These are phyloP conservation scores for Bruguiera gymnorhiza DNA, from an alignment of 345 rosid species.

Conservation along the genomic window DNA sequence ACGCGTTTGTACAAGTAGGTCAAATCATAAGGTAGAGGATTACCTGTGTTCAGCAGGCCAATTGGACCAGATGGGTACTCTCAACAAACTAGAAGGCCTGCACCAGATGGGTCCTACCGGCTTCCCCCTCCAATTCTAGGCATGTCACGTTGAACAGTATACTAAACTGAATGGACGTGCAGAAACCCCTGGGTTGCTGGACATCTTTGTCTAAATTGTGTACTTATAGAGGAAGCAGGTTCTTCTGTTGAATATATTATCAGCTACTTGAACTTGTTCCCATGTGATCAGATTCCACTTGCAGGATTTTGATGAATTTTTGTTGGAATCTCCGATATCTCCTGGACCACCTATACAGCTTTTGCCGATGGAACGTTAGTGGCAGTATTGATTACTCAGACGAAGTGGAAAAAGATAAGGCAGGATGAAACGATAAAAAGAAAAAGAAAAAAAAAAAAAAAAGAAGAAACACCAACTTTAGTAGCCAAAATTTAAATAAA, in stretches of 20 bases:
- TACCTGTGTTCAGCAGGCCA: conserved; percentile 6
- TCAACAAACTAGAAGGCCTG: conserved; percentile 16
- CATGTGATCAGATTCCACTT: conserved; percentile 17
- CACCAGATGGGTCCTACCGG: neutral
- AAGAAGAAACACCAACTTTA: conserved; percentile 3
- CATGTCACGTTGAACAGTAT: no score
- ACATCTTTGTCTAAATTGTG: neutral
- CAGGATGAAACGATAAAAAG: neutral
- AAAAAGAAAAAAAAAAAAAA: neutral
- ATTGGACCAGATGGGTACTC: neutral
- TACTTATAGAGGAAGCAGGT: conserved; percentile 1
- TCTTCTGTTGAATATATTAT: neutral
- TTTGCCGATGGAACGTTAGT: conserved; percentile 4
- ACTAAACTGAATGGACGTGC: no score
- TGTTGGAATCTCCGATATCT: conserved; percentile 10
- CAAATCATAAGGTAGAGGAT: no score
- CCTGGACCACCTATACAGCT: conserved; percentile 3
- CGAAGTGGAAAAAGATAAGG: neutral
- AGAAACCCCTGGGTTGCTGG: no score
- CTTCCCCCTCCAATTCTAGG: neutral
- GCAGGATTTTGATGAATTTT: conserved; percentile 13
- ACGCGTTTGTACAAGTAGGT: no score
- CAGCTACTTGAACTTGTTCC: neutral
- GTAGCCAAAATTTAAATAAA: neutral
- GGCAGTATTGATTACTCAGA: neutral